phyloP scores from a whole-genome alignment of 2,329 filamentous ascomycete genomes.

The Microcera coccophila region DNA sequence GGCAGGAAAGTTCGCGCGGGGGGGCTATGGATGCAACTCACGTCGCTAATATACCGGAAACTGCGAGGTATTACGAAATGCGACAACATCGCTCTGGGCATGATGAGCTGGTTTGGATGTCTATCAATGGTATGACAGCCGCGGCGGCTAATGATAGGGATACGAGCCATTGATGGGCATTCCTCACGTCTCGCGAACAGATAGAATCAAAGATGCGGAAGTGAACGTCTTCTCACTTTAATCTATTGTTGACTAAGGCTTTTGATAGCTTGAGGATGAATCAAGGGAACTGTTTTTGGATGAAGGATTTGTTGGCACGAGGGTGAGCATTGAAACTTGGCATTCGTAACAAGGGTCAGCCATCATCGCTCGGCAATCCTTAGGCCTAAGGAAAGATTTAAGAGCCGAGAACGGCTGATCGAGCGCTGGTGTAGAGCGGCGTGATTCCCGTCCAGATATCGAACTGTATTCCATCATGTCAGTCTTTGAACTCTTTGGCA shows the following conservation, averaged over 20 bases:
- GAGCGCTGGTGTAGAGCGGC: conserved; percentile 67
- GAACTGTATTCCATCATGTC: conserved; percentile 50
- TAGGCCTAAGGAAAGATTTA: conserved; percentile 3
- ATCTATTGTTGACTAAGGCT: neutral
- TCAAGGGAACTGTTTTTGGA: neutral
- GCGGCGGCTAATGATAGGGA: too few relatives aligned
- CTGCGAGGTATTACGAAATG: too few relatives aligned
- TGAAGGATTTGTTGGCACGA: neutral
- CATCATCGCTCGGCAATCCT: too few relatives aligned
- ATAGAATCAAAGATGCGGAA: neutral
- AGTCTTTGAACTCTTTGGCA: neutral
- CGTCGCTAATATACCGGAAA: too few relatives aligned
- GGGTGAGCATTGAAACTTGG: neutral
- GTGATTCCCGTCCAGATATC: conserved; percentile 80
- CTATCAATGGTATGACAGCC: too few relatives aligned
- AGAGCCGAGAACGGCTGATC: conserved; percentile 52
- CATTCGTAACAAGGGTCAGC: neutral
- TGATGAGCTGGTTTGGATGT: too few relatives aligned
- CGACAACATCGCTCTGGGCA: too few relatives aligned
- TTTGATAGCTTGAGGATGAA: neutral
- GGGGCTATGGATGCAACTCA: too few relatives aligned
- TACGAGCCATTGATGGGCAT: too few relatives aligned
- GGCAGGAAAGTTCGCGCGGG: too few relatives aligned
- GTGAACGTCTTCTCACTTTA: neutral
- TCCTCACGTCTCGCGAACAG: neutral